Conservation (phyloP, 1,139 yeast species). For the Eremothecium sinecaudum region DNA sequence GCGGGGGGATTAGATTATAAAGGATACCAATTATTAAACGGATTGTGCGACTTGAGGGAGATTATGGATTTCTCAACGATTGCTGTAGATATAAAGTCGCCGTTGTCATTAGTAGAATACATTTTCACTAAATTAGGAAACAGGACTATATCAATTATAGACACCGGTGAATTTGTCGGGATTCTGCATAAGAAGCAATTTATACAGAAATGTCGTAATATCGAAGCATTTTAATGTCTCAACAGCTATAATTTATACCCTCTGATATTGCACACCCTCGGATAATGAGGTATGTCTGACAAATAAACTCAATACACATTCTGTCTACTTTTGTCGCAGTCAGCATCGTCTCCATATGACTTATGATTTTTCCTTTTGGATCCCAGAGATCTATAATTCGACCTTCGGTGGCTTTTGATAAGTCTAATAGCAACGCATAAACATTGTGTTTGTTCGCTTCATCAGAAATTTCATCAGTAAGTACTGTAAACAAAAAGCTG, state of each 20-base stretch:
- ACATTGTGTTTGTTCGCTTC: not conserved
- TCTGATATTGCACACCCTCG: constrained; percentile 2
- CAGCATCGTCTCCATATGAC: not conserved
- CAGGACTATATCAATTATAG: constrained; percentile 43
- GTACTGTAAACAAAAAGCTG: not conserved
- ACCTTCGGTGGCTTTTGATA: constrained; percentile 1
- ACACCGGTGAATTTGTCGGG: constrained; percentile 44
- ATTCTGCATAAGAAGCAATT: constrained; percentile 48
- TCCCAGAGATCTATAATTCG: constrained; percentile 5
- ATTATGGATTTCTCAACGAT: constrained; percentile 45
- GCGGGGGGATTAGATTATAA: not conserved
- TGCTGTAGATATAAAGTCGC: constrained; percentile 42
- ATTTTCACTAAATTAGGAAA: constrained; percentile 49
- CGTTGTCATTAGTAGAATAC: constrained; percentile 45
- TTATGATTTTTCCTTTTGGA: constrained; percentile 3
- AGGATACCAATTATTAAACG: constrained; percentile 21
- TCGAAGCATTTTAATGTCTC: constrained; percentile 1
- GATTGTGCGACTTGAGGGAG: constrained; percentile 36
- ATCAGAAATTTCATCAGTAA: constrained; percentile 1
- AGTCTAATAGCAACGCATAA: constrained; percentile 1
- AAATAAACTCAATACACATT: constrained; percentile 2
- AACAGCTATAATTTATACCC: constrained; percentile 1
- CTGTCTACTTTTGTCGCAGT: constrained; percentile 1
- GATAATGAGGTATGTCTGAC: constrained; percentile 1
- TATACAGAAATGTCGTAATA: constrained; percentile 37